Evolutionary conservation across 805 yeast genomes (phyloP).

Genomic region (Lipomyces japonicus): DNA sequence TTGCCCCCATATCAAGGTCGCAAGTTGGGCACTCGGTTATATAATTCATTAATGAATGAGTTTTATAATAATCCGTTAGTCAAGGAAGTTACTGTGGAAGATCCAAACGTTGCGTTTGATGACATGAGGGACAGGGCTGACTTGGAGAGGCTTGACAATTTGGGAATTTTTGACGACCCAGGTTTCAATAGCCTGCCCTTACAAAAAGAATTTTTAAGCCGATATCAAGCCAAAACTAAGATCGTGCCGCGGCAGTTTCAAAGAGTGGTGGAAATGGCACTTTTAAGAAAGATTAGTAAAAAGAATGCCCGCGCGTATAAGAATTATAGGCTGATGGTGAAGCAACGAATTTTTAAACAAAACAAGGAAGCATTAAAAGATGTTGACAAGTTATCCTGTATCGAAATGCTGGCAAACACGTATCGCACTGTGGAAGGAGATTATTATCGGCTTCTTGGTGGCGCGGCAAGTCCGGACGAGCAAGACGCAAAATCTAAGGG

Average conservation of each 20-base stretch:
- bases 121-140: slow-evolving; percentile 84
- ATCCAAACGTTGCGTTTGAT: slow-evolving; percentile 90
- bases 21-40: slow-evolving; percentile 65
- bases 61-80: slow-evolving; percentile 57
- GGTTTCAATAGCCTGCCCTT: slow-evolving; percentile 30
- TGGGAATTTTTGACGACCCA: slow-evolving; percentile 23
- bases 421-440: slow-evolving; percentile 66
- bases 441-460: slow-evolving; percentile 54
- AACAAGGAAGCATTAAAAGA: slow-evolving; percentile 74
- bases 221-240: slow-evolving; percentile 46
- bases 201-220: slow-evolving; percentile 42
- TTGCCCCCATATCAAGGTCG: slow-evolving; percentile 79
- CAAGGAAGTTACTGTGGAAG: slow-evolving; percentile 81
- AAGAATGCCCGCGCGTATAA: slow-evolving; percentile 28
- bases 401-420: slow-evolving; percentile 72
- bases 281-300: slow-evolving; percentile 42
- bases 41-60: slow-evolving; percentile 49
- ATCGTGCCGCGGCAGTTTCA: slow-evolving; percentile 74
- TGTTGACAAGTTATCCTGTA: slow-evolving; percentile 58
- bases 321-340: slow-evolving; percentile 55
- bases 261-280: slow-evolving; percentile 71
- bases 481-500: neutral
- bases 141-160: slow-evolving; percentile 46
- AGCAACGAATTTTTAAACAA: slow-evolving; percentile 68
- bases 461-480: slow-evolving; percentile 9